These are phyloP conservation scores for Daldinia concentrica DNA, from an alignment of 495 filamentous ascomycete genomes.

Conservation along the genomic window DNA sequence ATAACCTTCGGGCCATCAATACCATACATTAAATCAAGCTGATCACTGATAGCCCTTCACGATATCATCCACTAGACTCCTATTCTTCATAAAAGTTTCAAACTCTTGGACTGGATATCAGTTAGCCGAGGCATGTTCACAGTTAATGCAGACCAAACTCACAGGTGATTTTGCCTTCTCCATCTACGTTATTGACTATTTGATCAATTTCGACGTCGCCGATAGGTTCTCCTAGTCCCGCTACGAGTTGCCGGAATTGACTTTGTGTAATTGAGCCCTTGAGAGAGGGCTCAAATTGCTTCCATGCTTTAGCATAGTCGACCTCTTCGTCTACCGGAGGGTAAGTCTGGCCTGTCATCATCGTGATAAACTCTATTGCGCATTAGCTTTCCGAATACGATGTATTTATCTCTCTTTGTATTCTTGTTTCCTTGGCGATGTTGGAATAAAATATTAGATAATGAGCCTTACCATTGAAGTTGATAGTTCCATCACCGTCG, in stretches of 20 bases:
- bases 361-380: slow-evolving; percentile 48
- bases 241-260: slow-evolving; percentile 47
- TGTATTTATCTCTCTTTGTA: not conserved
- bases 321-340: slow-evolving; percentile 37
- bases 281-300: slow-evolving; percentile 40
- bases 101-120: slow-evolving; percentile 42
- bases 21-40: not conserved
- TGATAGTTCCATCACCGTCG: slow-evolving; percentile 50
- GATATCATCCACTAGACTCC: slow-evolving; percentile 42
- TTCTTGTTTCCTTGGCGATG: not conserved
- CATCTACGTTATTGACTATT: slow-evolving; percentile 46
- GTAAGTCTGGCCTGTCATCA: slow-evolving; percentile 50
- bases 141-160: slow-evolving; percentile 10
- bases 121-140: slow-evolving; percentile 14
- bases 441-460: not conserved
- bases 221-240: slow-evolving; percentile 40
- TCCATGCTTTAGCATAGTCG: slow-evolving; percentile 43
- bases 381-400: slow-evolving; percentile 3
- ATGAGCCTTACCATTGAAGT: slow-evolving; percentile 47
- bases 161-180: slow-evolving; percentile 48
- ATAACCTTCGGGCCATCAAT: not conserved
- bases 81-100: slow-evolving; percentile 44
- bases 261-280: slow-evolving; percentile 44
- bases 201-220: slow-evolving; percentile 45
- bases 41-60: slow-evolving; percentile 41